Evolutionary conservation across 129 eudicot species (phyloP).

Genomic region (Arctium minus): DNA sequence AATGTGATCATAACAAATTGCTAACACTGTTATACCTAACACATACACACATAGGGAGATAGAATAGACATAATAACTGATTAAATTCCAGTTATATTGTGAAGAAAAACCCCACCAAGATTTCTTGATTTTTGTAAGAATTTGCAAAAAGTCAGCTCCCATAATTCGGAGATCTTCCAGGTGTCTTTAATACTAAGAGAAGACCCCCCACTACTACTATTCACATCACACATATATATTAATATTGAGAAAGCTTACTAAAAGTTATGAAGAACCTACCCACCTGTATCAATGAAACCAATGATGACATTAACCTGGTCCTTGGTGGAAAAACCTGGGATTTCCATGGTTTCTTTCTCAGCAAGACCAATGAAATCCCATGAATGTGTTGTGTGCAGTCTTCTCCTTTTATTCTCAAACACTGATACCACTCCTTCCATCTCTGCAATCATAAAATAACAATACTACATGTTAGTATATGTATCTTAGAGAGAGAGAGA

Average conservation of each 20-base stretch:
- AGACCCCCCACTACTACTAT: not conserved
- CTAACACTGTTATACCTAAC: not conserved
- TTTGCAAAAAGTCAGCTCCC: not conserved
- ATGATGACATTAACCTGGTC: conserved; percentile 86
- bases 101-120: not conserved
- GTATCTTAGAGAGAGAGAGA: not conserved
- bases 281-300: conserved; percentile 92
- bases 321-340: conserved; percentile 75
- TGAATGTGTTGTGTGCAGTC: conserved; percentile 84
- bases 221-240: not conserved
- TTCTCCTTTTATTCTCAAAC: conserved; percentile 59
- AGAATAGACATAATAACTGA: not conserved
- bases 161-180: not conserved
- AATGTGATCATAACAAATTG: conserved; percentile 7
- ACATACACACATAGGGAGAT: not conserved
- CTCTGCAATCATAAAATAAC: conserved; percentile 37
- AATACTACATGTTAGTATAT: not conserved
- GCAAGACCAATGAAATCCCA: conserved; percentile 90
- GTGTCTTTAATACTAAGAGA: not conserved
- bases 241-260: not conserved
- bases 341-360: conserved; percentile 77
- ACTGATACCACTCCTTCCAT: conserved; percentile 94
- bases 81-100: not conserved
- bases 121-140: not conserved
- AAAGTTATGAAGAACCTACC: conserved; percentile 24